These are phyloP conservation scores for Tulasnella sp. DNA, from an alignment of 768 basidiomycete species.

Conservation along the genomic window DNA sequence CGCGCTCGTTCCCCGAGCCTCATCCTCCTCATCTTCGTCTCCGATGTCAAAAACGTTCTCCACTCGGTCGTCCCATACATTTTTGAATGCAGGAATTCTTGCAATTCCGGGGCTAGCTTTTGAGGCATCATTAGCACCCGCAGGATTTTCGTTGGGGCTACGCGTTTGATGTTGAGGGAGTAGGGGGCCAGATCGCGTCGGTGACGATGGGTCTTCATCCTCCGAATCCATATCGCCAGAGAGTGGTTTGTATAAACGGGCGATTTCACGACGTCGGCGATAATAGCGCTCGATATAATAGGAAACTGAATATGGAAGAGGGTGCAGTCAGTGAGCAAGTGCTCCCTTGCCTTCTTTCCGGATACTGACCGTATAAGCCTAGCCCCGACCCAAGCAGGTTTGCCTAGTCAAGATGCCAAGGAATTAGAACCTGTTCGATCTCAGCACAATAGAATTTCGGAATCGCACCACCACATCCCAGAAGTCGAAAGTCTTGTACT, in stretches of 20 bases:
- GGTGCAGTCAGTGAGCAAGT: neutral
- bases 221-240: constrained; percentile 55
- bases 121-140: constrained; percentile 22
- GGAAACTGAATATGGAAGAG: constrained; percentile 33
- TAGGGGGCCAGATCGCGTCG: constrained; percentile 54
- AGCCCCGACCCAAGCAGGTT: constrained; percentile 74
- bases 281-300: constrained; percentile 76
- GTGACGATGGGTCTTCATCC: constrained; percentile 49
- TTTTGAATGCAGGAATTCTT: constrained; percentile 45
- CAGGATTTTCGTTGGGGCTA: constrained; percentile 36
- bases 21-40: constrained; percentile 57
- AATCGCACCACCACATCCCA: constrained; percentile 71
- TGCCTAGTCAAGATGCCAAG: constrained; percentile 54
- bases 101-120: constrained; percentile 38
- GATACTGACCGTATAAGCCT: constrained; percentile 61
- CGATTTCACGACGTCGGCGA: constrained; percentile 80
- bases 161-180: constrained; percentile 61
- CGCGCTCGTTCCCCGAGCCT: constrained; percentile 25
- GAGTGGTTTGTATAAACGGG: constrained; percentile 76
- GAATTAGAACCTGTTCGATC: constrained; percentile 34
- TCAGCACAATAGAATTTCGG: constrained; percentile 26
- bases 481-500: constrained; percentile 74
- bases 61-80: constrained; percentile 73
- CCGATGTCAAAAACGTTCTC: constrained; percentile 76
- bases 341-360: neutral